Conservation (phyloP, 2,329 filamentous ascomycete species). For the Berkeleyomyces basicola region DNA sequence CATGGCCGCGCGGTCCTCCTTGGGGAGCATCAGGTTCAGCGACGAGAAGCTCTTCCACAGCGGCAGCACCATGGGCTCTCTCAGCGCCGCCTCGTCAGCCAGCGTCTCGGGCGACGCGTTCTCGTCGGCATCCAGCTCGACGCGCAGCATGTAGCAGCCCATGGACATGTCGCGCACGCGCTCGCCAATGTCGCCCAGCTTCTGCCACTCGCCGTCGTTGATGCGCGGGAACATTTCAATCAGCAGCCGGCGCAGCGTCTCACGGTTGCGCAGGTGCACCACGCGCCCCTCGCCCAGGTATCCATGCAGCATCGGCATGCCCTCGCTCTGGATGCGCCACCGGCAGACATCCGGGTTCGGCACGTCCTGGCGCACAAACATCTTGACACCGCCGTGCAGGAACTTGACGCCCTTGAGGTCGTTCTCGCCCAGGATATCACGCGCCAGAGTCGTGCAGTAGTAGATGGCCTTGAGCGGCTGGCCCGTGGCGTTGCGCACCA, state of each 20-base stretch:
- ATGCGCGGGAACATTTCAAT: slow-evolving; percentile 96
- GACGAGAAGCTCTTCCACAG: slow-evolving; percentile 87
- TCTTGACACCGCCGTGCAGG: slow-evolving; percentile 91
- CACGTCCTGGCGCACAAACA: slow-evolving; percentile 96
- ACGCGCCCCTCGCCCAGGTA: slow-evolving; percentile 71
- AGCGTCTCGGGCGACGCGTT: slow-evolving; percentile 7
- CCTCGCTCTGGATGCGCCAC: slow-evolving; percentile 93
- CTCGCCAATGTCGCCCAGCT: slow-evolving; percentile 76
- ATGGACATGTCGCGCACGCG: slow-evolving; percentile 62
- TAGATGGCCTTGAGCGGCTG: slow-evolving; percentile 89
- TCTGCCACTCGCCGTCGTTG: slow-evolving; percentile 52
- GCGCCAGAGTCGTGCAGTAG: slow-evolving; percentile 74
- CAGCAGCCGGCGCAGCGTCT: slow-evolving; percentile 66
- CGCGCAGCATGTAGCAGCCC: slow-evolving; percentile 79
- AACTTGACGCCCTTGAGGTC: slow-evolving; percentile 88
- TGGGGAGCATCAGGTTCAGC: slow-evolving; percentile 93
- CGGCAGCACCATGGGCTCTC: slow-evolving; percentile 73
- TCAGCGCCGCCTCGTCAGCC: slow-evolving; percentile 28
- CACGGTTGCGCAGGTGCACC: slow-evolving; percentile 56
- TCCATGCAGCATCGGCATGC: slow-evolving; percentile 75
- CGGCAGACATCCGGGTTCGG: slow-evolving; percentile 73
- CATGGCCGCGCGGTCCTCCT: slow-evolving; percentile 90
- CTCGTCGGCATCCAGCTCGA: slow-evolving; percentile 56
- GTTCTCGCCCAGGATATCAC: slow-evolving; percentile 73
- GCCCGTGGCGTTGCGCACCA: slow-evolving; percentile 86